Conservation (phyloP, 345 rosid genomes). For the Reutealis trisperma region DNA sequence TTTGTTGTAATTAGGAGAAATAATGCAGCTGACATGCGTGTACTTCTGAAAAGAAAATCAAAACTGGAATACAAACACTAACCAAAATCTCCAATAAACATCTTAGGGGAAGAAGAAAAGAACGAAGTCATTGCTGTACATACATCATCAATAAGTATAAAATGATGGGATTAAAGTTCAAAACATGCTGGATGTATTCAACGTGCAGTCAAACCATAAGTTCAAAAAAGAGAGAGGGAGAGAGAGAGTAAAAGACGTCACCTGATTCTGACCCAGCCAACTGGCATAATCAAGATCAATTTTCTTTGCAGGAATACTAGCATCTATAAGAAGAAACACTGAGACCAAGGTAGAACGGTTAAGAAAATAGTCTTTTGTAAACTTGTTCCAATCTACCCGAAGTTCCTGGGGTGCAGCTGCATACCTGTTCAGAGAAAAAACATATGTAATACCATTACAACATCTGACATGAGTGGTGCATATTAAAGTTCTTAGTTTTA, state of each 20-base stretch:
- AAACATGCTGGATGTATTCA: too few relatives aligned
- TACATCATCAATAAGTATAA: neutral
- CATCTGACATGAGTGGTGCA: neutral
- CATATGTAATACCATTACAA: constrained; percentile 2
- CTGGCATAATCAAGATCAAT: constrained; percentile 95
- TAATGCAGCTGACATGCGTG: neutral
- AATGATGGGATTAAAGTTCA: neutral
- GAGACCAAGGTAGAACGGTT: constrained; percentile 81
- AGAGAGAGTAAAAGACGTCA: constrained; percentile 23
- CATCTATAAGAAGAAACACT: constrained; percentile 89
- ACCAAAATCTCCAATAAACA: neutral
- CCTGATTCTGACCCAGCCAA: constrained; percentile 98
- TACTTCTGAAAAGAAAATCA: neutral
- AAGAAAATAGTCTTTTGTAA: constrained; percentile 84
- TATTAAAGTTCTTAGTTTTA: neutral
- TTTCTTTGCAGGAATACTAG: constrained; percentile 84
- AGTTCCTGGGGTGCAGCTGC: constrained; percentile 92
- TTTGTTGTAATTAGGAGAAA: neutral
- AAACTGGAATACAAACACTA: neutral
- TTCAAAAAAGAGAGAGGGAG: neutral
- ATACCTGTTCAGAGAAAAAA: constrained; percentile 48
- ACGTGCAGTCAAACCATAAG: neutral
- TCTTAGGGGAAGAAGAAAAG: neutral
- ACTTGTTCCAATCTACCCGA: constrained; percentile 73
- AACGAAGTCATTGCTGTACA: neutral